phyloP scores from a whole-genome alignment of 345 rosid species.

The Populus nigra region DNA sequence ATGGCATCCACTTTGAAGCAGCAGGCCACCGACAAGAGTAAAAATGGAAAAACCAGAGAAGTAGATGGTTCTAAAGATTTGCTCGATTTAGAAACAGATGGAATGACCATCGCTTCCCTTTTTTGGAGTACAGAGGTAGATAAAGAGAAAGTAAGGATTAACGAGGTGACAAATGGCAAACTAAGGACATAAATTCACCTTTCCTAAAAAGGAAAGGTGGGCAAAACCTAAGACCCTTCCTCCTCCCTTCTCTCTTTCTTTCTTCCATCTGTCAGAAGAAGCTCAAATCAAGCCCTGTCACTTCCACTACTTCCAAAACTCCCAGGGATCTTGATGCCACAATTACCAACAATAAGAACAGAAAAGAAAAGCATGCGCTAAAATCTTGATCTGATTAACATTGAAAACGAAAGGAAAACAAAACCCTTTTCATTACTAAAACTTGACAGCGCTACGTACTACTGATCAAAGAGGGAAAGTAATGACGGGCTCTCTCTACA shows the following conservation, averaged over 20 bases:
- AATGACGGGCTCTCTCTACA: no score
- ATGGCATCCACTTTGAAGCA: not conserved
- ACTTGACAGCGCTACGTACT: no score
- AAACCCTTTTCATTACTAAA: no score
- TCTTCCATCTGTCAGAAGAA: conserved; percentile 14
- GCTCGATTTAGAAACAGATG: not conserved
- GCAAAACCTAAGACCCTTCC: not conserved
- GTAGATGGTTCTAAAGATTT: not conserved
- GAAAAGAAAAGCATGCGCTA: not conserved
- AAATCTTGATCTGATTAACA: not conserved
- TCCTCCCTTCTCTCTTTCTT: not conserved
- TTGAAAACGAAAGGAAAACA: no score
- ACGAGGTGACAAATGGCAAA: conserved; percentile 16
- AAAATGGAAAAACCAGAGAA: not conserved
- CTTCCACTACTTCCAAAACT: not conserved
- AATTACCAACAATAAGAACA: not conserved
- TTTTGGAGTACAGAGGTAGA: not conserved
- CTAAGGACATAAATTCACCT: not conserved
- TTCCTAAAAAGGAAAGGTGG: conserved; percentile 3
- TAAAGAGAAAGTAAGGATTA: no score
- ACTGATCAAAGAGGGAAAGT: no score
- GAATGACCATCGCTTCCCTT: not conserved
- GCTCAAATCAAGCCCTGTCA: conserved; percentile 8
- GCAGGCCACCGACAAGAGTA: not conserved
- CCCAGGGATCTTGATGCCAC: not conserved